Evolutionary conservation across 345 rosid genomes (phyloP).

Genomic region (Eucalyptus pauciflora): DNA sequence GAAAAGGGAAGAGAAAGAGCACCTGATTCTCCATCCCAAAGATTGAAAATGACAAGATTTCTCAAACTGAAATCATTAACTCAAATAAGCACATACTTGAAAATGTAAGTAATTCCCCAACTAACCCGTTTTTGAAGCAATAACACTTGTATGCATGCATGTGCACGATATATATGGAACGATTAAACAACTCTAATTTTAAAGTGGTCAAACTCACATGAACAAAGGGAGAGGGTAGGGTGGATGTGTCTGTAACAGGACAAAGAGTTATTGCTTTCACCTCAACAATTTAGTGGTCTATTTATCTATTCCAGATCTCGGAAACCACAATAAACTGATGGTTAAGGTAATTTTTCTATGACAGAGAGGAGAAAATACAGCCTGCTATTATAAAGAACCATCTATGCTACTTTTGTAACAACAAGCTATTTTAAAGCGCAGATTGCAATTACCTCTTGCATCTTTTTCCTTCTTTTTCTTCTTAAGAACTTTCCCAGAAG

Average conservation of each 20-base stretch:
- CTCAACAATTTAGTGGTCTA: neutral
- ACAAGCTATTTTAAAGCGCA: neutral
- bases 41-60: neutral
- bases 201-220: neutral
- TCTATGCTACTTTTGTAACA: neutral
- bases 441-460: conserved; percentile 36
- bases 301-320: neutral
- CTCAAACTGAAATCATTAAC: neutral
- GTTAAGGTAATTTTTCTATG: neutral
- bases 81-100: neutral
- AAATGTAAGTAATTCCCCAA: neutral
- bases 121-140: neutral
- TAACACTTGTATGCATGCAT: neutral
- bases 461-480: conserved; percentile 98
- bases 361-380: neutral
- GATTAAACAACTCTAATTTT: neutral
- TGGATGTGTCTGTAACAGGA: neutral
- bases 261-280: neutral
- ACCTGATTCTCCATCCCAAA: neutral
- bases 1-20: neutral
- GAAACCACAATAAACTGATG: neutral
- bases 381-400: neutral
- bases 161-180: neutral
- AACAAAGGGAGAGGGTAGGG: neutral
- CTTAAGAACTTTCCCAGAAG: conserved; percentile 98